Evolutionary conservation across 164 flowering plant species (phyloP), one percentile per base, ranked within the genome.

Genomic region (Dillenia turbinata): DNA sequence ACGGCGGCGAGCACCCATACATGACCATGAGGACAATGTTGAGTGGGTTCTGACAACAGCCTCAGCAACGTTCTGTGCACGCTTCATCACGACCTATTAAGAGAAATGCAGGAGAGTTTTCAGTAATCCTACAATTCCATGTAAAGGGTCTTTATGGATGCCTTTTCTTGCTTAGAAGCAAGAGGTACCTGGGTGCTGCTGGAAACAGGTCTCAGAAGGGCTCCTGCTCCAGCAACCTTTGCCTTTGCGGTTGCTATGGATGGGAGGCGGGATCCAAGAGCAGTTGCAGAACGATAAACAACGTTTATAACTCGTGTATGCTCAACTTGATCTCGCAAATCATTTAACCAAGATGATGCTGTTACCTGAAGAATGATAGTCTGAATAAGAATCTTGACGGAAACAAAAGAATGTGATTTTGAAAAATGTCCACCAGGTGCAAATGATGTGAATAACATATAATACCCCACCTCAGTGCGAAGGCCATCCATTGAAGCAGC

Each of bases 271-370:
- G 99, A 95, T 40, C 97, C 89, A 44, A 95, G 60, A 50, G 97
- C 96, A 65, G 96, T 77, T 61, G 99, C 97, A 59, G 97, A 92
- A 44, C 96, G 97, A 70, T 79, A 90, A 61, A 95, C 82, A 67
- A 87, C 87, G 73, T 84, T 89, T 12, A 95, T 76, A 33, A 89
- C 81, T 67, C 90, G 77, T 46, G 96, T 89, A 26, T 70, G 85
- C 76, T 95, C 92, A 69, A 95, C 83, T 78, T 92, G 97, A 75
- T 92, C 92, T 52, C 96, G 81, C 66, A 95, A 74, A 72, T 95
- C 99, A 80, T 81, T 92, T 55, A 87, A 56, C 99, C 99, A 92
- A 60, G 97, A 84, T 22, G 99, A 95, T 66, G 97, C 89, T 43
- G 87, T 88, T 62, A 95, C 99, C 99, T 92, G 78, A 69, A 33